phyloP scores from a whole-genome alignment of 2,329 filamentous ascomycete genomes.

The Orbilia blumenaviensis region DNA sequence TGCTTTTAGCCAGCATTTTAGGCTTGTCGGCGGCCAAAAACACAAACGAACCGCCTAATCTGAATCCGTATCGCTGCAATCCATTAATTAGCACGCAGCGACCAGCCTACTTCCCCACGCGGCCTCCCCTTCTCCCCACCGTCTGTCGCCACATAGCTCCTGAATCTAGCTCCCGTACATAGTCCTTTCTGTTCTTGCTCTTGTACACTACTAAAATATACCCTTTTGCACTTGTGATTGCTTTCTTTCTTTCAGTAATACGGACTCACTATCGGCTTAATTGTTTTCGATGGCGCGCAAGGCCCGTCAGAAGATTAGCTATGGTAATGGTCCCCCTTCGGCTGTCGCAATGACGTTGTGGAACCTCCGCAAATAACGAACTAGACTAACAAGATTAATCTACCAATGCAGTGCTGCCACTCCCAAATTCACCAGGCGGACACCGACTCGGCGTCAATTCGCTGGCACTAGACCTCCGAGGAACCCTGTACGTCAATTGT shows the following conservation, averaged over 20 bases:
- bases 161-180: slow-evolving; percentile 22
- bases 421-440: slow-evolving; percentile 78
- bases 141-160: slow-evolving; percentile 14
- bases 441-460: slow-evolving; percentile 96
- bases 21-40: slow-evolving; percentile 13
- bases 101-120: slow-evolving; percentile 36
- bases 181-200: slow-evolving; percentile 7
- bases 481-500: slow-evolving; percentile 76
- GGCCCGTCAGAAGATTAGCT: slow-evolving; percentile 75
- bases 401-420: slow-evolving; percentile 70
- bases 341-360: slow-evolving; percentile 27
- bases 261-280: neutral
- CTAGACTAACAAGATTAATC: slow-evolving; percentile 28
- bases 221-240: slow-evolving; percentile 23
- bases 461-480: slow-evolving; percentile 85
- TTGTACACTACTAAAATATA: slow-evolving; percentile 39
- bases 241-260: slow-evolving; percentile 15
- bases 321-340: slow-evolving; percentile 64
- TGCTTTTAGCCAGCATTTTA: slow-evolving; percentile 38
- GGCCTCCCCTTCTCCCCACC: slow-evolving; percentile 21
- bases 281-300: slow-evolving; percentile 71
- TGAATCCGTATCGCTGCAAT: no score
- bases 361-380: slow-evolving; percentile 10
- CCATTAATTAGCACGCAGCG: no score
- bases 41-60: slow-evolving; percentile 34